Conservation (phyloP, 1,139 yeast species). For the Candida albicans region DNA sequence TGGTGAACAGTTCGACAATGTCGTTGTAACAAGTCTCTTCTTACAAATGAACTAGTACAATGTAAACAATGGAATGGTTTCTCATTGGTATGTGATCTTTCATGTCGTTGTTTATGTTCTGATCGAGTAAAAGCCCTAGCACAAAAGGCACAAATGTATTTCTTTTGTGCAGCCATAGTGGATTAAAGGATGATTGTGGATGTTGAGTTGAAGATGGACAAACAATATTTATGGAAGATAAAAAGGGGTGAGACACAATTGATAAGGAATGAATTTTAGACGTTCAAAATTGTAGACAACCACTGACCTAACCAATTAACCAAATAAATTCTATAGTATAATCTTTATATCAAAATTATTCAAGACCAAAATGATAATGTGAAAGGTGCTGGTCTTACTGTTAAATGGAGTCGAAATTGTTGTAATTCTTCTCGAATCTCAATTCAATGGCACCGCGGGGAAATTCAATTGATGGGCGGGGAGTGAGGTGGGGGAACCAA, state of each 20-base stretch:
- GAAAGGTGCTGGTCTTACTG: too few species aligned
- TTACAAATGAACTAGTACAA: conserved; percentile 71
- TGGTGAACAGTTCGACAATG: conserved; percentile 79
- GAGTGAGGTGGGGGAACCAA: too few species aligned
- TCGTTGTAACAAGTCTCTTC: conserved; percentile 72
- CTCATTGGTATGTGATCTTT: conserved; percentile 79
- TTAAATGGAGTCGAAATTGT: too few species aligned
- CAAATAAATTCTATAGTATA: too few species aligned
- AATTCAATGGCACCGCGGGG: too few species aligned
- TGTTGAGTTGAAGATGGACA: not conserved
- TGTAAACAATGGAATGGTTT: conserved; percentile 76
- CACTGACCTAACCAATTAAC: too few species aligned
- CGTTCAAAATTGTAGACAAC: too few species aligned
- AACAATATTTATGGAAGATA: not conserved
- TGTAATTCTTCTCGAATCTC: too few species aligned
- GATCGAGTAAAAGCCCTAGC: conserved; percentile 79
- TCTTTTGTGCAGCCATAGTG: conserved; percentile 49
- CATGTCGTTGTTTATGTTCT: conserved; percentile 82
- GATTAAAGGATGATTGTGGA: not conserved
- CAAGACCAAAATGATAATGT: too few species aligned
- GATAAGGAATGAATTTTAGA: too few species aligned
- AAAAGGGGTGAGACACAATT: not conserved
- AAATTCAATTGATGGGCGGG: too few species aligned
- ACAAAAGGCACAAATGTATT: conserved; percentile 77
- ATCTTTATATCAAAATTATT: too few species aligned